Conservation (phyloP, 176 grass and related monocot genomes). For the Eremochloa ophiuroides region DNA sequence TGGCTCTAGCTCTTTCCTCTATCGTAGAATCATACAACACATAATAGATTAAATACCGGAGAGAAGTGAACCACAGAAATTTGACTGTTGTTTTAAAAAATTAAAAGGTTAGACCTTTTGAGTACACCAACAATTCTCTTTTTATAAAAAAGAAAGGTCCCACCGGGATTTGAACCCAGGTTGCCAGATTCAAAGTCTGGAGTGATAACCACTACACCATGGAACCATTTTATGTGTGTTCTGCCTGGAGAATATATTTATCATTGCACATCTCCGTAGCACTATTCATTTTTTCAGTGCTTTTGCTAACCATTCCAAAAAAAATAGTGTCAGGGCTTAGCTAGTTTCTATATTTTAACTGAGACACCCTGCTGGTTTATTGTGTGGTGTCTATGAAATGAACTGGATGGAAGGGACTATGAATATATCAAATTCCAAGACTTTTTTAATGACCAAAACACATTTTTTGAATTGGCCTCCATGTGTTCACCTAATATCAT, state of each 20-base stretch:
- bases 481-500: too few relatives aligned
- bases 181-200: constrained; percentile 89
- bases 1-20: not conserved
- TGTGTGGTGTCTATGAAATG: not conserved
- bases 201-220: constrained; percentile 97
- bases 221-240: constrained; percentile 32
- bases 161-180: constrained; percentile 81
- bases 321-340: not conserved
- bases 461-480: too few relatives aligned
- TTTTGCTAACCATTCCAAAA: not conserved
- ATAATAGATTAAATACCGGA: not conserved
- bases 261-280: not conserved
- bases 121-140: not conserved
- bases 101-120: not conserved
- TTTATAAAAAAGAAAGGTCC: constrained; percentile 32
- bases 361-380: not conserved
- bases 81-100: not conserved
- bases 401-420: not conserved
- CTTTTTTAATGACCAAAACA: too few relatives aligned
- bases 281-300: not conserved
- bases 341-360: not conserved
- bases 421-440: too few relatives aligned
- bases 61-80: not conserved
- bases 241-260: not conserved
- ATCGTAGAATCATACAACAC: not conserved